Evolutionary conservation across 441 rosid genomes (phyloP), one percentile per base, ranked within the genome.

Genomic region (Aleurites moluccanus): DNA sequence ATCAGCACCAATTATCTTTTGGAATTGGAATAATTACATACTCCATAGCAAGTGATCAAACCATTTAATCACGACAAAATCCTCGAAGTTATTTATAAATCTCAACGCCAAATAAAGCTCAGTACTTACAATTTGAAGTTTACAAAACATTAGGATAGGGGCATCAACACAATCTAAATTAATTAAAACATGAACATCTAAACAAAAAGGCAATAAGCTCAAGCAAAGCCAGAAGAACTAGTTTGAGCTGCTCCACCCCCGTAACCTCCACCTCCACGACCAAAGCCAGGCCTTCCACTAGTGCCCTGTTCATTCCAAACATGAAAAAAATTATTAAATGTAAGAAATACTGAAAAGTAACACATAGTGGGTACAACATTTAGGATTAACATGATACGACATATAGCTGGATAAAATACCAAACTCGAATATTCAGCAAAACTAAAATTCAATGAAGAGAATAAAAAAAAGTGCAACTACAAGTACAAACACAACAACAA

Each of bases 241-340:
- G 91, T 80, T 18, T 89, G 89, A 27, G 87, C 88, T 2, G 84
- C 75, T 9, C 85, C 75, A 5, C 40, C 40, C 6, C 85, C 77
- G n/a, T 70, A 89, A 56, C 92, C 88, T 33, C 97, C 94, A 75
- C 90, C 91, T 50, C 97, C 97, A 44, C 98, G 91, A 52, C 97
- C 98, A 72, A 91, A 91, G 47, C 87, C 88, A 52, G 94, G 90
- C 79, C 96, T 88, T 68, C 87, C 92, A 69, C 91, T 89, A 78
- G 92, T 62, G 21, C 88, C 89, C 97, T 90, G 79, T 65, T 74
- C 16, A 42, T 64, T 69, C 53, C 27, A 75, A 76, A 23, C 13
- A 73, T 30, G 45, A 53, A 69, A 61, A 33, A 42, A 59, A 13
- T 6, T n/a, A 59, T 10, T 20, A 59, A 25, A 59, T 18, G 16